Evolutionary conservation across 768 basidiomycete species (phyloP).

Genomic region (Mrakia gelida): DNA sequence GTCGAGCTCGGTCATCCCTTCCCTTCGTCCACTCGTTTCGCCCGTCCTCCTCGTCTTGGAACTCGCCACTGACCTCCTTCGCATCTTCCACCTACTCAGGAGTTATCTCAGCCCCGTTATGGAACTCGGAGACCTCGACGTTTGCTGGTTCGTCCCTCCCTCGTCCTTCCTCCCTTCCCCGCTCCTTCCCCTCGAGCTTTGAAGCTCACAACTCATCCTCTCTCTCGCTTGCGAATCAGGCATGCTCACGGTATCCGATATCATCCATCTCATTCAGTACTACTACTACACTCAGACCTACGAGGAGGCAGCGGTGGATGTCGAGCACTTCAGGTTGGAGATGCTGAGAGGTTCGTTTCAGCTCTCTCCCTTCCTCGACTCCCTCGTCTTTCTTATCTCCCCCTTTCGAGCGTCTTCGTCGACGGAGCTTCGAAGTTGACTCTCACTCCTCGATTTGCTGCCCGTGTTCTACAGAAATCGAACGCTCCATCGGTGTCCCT

Average conservation of each 20-base stretch:
- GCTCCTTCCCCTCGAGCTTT: background rate
- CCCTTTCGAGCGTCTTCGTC: background rate
- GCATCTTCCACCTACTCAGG: constrained; percentile 51
- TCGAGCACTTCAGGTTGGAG: constrained; percentile 86
- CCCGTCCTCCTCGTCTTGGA: background rate
- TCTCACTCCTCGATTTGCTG: background rate
- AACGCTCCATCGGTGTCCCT: constrained; percentile 83
- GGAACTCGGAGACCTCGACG: constrained; percentile 88
- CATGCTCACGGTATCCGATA: constrained; percentile 98
- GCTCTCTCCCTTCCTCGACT: background rate
- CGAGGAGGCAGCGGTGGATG: constrained; percentile 80
- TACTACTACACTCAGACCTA: constrained; percentile 82
- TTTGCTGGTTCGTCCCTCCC: constrained; percentile 57
- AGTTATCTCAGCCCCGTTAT: constrained; percentile 94
- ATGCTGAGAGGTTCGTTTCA: constrained; percentile 69
- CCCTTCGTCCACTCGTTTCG: background rate
- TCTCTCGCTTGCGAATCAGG: constrained; percentile 48
- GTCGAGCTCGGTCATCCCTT: constrained; percentile 7
- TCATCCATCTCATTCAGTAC: constrained; percentile 98
- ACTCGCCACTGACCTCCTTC: constrained; percentile 22
- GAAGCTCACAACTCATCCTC: background rate
- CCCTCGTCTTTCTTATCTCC: background rate
- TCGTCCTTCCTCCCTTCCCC: background rate
- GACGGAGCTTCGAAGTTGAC: background rate
- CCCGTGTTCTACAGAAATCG: constrained; percentile 63